These are phyloP conservation scores for Carex parvula DNA, from an alignment of 176 grass and related monocot genomes.

Conservation along the genomic window DNA sequence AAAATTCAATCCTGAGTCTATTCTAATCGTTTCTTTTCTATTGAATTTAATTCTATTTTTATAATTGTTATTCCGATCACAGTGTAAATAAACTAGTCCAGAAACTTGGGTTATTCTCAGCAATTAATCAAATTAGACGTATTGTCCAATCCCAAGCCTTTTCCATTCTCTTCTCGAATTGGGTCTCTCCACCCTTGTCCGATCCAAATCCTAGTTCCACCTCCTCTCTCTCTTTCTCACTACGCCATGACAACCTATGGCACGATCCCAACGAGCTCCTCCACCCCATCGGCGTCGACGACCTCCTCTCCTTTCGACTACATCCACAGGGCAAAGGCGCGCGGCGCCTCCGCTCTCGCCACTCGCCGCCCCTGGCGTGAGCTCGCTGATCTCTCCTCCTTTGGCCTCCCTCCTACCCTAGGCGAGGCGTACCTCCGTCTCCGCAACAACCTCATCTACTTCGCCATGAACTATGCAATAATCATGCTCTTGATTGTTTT, in stretches of 20 bases:
- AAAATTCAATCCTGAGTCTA: no score
- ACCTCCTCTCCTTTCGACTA: conserved; percentile 60
- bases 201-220: conserved; percentile 16
- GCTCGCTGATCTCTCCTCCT: conserved; percentile 38
- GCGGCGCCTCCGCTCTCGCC: conserved; percentile 62
- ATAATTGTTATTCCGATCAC: no score
- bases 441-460: conserved; percentile 67
- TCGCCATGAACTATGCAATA: conserved; percentile 99
- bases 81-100: no score
- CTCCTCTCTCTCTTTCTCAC: background rate
- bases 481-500: conserved; percentile 70
- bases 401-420: conserved; percentile 52
- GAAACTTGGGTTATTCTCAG: no score
- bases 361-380: conserved; percentile 78
- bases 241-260: conserved; percentile 81
- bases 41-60: no score
- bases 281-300: conserved; percentile 15
- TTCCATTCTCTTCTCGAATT: background rate
- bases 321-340: conserved; percentile 91
- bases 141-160: background rate
- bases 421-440: conserved; percentile 78
- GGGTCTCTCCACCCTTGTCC: no score
- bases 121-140: no score
- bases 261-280: conserved; percentile 74
- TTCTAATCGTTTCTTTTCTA: no score